Percentiles rank a stretch among this genome's conserved stretches.
phyloP scores from a whole-genome alignment of 2,329 filamentous ascomycete species.

The Paecilomyces formosus region DNA sequence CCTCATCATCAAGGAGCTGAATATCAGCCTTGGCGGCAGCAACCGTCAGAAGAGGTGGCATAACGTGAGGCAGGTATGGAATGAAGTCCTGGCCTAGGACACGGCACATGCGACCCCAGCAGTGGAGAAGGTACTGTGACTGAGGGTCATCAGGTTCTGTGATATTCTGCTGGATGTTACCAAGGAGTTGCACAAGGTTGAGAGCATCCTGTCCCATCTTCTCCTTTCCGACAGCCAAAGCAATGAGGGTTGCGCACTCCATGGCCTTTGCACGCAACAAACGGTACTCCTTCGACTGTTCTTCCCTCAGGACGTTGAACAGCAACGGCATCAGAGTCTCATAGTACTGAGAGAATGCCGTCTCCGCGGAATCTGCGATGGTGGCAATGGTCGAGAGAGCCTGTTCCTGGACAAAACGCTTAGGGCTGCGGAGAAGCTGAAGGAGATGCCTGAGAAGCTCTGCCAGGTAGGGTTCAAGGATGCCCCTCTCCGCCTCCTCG shows the following conservation, averaged over 20 bases:
- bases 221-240: conserved; percentile 88
- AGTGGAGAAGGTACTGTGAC: conserved; percentile 94
- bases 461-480: conserved; percentile 88
- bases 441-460: conserved; percentile 78
- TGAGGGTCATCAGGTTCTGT: conserved; percentile 91
- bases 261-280: conserved; percentile 93
- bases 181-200: conserved; percentile 78
- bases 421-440: conserved; percentile 79
- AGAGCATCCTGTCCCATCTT: conserved; percentile 83
- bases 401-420: conserved; percentile 96
- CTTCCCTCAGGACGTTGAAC: conserved; percentile 78
- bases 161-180: conserved; percentile 77
- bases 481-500: conserved; percentile 89
- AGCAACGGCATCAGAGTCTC: conserved; percentile 91
- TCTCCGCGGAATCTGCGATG: conserved; percentile 95
- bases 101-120: conserved; percentile 98
- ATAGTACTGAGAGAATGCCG: conserved; percentile 92
- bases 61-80: conserved; percentile 84
- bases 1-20: conserved; percentile 89
- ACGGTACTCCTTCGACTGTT: conserved; percentile 89
- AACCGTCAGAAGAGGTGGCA: conserved; percentile 85
- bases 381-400: conserved; percentile 96
- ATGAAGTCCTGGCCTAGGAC: conserved; percentile 87
- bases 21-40: conserved; percentile 96
- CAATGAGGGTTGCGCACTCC: conserved; percentile 96